phyloP scores from a whole-genome alignment of 1,284 basidiomycete genomes.

The Rhodotorula sp. region DNA sequence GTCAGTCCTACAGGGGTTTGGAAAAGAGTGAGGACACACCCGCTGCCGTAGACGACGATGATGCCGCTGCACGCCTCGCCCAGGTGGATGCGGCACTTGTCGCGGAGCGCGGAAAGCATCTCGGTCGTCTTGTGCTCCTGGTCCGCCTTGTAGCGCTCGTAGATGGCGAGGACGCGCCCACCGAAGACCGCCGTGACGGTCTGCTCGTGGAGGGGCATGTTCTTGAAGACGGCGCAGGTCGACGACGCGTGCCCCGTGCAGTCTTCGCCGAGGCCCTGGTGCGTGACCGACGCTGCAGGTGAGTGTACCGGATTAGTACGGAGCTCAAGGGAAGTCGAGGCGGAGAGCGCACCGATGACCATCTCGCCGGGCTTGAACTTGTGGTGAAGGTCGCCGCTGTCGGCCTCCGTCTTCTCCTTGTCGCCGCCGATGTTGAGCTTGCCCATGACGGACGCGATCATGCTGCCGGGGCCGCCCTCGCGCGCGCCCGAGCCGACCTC shows the following conservation, averaged over 20 bases:
- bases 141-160: not conserved
- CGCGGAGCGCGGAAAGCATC: not conserved
- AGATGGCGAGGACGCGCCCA: not conserved
- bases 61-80: slow-evolving; percentile 3
- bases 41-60: slow-evolving; percentile 17
- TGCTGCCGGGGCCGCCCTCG: not conserved
- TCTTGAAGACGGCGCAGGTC: not conserved
- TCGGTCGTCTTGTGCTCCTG: slow-evolving; percentile 15
- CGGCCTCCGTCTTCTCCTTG: slow-evolving; percentile 56
- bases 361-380: slow-evolving; percentile 68
- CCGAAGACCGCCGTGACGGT: slow-evolving; percentile 3
- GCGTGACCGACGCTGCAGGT: slow-evolving; percentile 4
- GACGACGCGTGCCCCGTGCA: not conserved
- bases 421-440: slow-evolving; percentile 2
- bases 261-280: slow-evolving; percentile 27
- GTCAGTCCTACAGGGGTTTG: too few species aligned
- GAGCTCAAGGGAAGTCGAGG: too few species aligned
- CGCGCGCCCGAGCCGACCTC: slow-evolving; percentile 4
- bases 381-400: slow-evolving; percentile 57
- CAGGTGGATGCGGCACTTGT: not conserved
- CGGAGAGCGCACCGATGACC: slow-evolving; percentile 40
- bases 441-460: not conserved
- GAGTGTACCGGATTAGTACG: too few species aligned
- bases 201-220: slow-evolving; percentile 4
- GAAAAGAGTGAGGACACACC: slow-evolving; percentile 1